A percentile compares a stretch with the other conserved stretches of the same genome.
Evolutionary conservation across 1,284 basidiomycete genomes (phyloP).

Genomic region (Fomitiporia mediterranea): DNA sequence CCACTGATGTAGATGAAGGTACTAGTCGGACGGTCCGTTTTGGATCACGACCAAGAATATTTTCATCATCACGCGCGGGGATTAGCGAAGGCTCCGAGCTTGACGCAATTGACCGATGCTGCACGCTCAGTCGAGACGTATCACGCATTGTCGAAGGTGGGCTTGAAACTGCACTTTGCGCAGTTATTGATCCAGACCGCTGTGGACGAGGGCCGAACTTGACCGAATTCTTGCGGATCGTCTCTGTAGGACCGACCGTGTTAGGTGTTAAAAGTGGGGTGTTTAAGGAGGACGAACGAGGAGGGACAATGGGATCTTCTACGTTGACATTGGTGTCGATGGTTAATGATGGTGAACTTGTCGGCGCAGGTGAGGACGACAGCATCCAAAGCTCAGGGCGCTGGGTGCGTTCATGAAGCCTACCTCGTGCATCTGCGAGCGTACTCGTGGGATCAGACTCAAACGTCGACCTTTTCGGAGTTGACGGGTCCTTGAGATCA

Average conservation of each 20-base stretch:
- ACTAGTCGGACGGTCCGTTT: conserved; percentile 21
- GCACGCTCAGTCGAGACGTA: conserved; percentile 47
- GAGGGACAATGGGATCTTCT: conserved; percentile 43
- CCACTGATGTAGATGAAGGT: conserved; percentile 22
- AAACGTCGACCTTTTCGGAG: conserved; percentile 41
- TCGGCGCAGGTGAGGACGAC: conserved; percentile 31
- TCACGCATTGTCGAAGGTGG: conserved; percentile 41
- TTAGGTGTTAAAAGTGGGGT: conserved; percentile 10
- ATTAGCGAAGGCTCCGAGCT: conserved; percentile 75
- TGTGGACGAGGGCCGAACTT: conserved; percentile 16
- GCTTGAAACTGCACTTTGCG: conserved; percentile 26
- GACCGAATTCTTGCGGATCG: conserved; percentile 9
- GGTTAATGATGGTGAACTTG: conserved; percentile 31
- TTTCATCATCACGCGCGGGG: conserved; percentile 43
- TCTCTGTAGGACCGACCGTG: conserved; percentile 4
- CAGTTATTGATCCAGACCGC: conserved; percentile 29
- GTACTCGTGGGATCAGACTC: conserved; percentile 18
- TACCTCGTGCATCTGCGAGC: conserved; percentile 15
- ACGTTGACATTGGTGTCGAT: conserved; percentile 25
- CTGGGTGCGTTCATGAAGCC: conserved; percentile 10
- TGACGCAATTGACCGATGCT: conserved; percentile 66
- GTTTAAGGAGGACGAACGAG: conserved; percentile 51
- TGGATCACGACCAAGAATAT: conserved; percentile 38
- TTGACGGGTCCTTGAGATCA: conserved; percentile 61
- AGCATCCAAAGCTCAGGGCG: conserved; percentile 19